These are phyloP conservation scores for Scheffersomyces titani DNA, from an alignment of 1,139 yeast genomes.

Conservation along the genomic window DNA sequence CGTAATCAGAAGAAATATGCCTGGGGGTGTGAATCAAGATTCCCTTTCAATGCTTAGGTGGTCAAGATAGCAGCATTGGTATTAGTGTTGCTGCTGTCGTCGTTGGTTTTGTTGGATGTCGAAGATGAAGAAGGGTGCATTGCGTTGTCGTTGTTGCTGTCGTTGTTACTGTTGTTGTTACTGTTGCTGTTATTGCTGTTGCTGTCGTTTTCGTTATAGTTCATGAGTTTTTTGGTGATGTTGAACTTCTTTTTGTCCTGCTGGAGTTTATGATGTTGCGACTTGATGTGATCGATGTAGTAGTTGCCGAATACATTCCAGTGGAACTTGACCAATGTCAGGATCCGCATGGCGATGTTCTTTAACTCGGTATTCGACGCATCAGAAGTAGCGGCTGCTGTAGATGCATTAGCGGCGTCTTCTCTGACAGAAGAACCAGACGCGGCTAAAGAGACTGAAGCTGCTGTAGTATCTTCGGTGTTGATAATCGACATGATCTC, in stretches of 20 bases:
- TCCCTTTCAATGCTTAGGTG: slow-evolving; percentile 4
- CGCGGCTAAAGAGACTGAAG: slow-evolving; percentile 3
- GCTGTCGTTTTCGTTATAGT: slow-evolving; percentile 10
- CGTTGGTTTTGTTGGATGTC: slow-evolving; percentile 3
- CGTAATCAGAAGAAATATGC: slow-evolving; percentile 1
- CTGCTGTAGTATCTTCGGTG: neutral
- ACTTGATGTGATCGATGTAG: slow-evolving; percentile 34
- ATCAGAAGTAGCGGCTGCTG: slow-evolving; percentile 3
- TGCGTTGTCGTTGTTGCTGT: slow-evolving; percentile 7
- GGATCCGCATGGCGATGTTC: slow-evolving; percentile 52
- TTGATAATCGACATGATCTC: slow-evolving; percentile 22
- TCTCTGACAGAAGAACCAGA: neutral
- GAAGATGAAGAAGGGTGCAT: neutral
- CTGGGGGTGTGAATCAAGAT: slow-evolving; percentile 1
- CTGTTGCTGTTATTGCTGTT: slow-evolving; percentile 7
- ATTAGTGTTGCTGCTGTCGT: slow-evolving; percentile 6
- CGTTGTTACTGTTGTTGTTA: slow-evolving; percentile 6
- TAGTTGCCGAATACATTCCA: slow-evolving; percentile 71
- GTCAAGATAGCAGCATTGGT: slow-evolving; percentile 11
- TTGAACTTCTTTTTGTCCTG: slow-evolving; percentile 13
- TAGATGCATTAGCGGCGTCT: slow-evolving; percentile 4
- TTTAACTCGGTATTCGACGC: slow-evolving; percentile 37
- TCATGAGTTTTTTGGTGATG: neutral
- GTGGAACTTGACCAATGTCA: slow-evolving; percentile 66
- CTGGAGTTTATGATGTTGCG: slow-evolving; percentile 18